Evolutionary conservation across 768 basidiomycete genomes (phyloP).

Genomic region (Boletellus ananas): DNA sequence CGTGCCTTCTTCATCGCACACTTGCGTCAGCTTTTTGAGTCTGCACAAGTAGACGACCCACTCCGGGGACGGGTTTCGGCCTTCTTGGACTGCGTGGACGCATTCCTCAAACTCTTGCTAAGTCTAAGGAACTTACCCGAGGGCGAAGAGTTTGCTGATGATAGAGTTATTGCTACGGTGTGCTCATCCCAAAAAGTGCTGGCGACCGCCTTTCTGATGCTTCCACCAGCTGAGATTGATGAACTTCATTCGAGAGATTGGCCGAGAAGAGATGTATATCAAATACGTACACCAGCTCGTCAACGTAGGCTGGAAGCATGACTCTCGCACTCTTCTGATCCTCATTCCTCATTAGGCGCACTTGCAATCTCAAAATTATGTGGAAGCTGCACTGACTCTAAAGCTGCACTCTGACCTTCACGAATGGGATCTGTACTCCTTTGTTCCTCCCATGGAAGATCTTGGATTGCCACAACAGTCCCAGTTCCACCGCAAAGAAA

Average conservation of each 20-base stretch:
- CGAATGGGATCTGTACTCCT: conserved; percentile 80
- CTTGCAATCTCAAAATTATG: conserved; percentile 83
- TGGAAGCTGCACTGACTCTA: conserved; percentile 89
- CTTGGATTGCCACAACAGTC: conserved; percentile 88
- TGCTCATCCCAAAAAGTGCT: conserved; percentile 10
- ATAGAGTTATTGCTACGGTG: conserved; percentile 89
- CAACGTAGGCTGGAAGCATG: conserved; percentile 51
- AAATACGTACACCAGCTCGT: conserved; percentile 96
- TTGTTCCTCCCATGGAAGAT: conserved; percentile 85
- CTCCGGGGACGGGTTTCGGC: conserved; percentile 72
- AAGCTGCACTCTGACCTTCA: conserved; percentile 93
- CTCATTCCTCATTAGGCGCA: conserved; percentile 59
- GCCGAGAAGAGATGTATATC: conserved; percentile 90
- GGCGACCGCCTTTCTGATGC: conserved; percentile 7
- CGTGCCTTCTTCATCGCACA: conserved; percentile 92
- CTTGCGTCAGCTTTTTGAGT: conserved; percentile 85
- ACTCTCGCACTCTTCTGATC: not conserved
- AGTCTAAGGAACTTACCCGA: conserved; percentile 87
- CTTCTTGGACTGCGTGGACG: conserved; percentile 87
- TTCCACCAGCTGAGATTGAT: conserved; percentile 68
- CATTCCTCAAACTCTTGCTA: conserved; percentile 87
- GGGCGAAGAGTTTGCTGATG: conserved; percentile 91
- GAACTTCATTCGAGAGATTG: conserved; percentile 91
- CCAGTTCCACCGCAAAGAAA: conserved; percentile 92
- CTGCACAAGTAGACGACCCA: conserved; percentile 73